These are phyloP conservation scores for Penicillium decumbens DNA, from an alignment of 2,329 filamentous ascomycete species.

Conservation along the genomic window DNA sequence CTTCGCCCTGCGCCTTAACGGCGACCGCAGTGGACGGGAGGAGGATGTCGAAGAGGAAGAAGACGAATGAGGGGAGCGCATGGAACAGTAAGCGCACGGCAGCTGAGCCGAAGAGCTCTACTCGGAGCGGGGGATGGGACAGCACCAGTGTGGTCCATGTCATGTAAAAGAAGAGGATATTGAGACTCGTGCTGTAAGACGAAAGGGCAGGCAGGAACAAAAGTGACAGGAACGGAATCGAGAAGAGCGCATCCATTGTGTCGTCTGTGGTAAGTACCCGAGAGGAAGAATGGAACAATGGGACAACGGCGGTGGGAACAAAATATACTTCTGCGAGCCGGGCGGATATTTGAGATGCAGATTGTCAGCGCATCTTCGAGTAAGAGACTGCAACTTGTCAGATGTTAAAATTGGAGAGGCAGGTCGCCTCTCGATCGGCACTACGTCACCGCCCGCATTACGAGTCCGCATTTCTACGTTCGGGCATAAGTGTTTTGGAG, in stretches of 20 bases:
- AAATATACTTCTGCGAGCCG: neutral
- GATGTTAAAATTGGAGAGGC: conserved; percentile 12
- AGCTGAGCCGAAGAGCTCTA: conserved; percentile 69
- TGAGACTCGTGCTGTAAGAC: conserved; percentile 73
- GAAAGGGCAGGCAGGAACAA: conserved; percentile 42
- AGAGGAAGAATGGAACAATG: neutral
- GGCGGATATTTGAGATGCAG: neutral
- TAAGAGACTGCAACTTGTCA: neutral
- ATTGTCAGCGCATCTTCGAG: neutral
- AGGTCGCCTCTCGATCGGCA: conserved; percentile 10
- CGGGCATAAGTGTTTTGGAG: neutral
- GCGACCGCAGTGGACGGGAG: conserved; percentile 64
- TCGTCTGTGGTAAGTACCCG: neutral
- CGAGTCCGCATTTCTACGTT: neutral
- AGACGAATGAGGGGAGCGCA: conserved; percentile 66
- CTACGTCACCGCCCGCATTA: conserved; percentile 23
- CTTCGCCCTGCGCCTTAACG: conserved; percentile 63
- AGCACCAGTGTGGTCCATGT: conserved; percentile 82
- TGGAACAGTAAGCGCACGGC: conserved; percentile 66
- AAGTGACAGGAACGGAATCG: conserved; percentile 28
- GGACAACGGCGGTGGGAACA: neutral
- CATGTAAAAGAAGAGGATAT: conserved; percentile 83
- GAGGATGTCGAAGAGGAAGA: conserved; percentile 66
- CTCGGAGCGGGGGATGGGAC: conserved; percentile 66
- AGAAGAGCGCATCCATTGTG: conserved; percentile 52